Percentiles rank a stretch among this genome's conserved stretches.
Conservation (phyloP, 257 asterid species). For the Fraxinus pennsylvanica region DNA sequence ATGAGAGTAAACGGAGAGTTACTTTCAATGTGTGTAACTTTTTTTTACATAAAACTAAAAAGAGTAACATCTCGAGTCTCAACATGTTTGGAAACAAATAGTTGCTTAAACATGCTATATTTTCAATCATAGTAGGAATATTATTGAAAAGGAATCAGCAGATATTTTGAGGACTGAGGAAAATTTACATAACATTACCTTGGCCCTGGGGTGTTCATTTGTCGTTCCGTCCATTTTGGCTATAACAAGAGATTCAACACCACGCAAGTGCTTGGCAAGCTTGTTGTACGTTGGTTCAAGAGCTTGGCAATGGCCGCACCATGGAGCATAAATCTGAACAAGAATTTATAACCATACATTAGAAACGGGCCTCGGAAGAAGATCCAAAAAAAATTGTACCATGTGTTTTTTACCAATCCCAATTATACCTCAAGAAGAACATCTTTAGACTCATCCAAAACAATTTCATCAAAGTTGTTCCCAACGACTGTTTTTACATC, state of each 20-base stretch:
- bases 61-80: no score
- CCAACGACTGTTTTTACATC: slow-evolving; percentile 83
- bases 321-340: slow-evolving; percentile 83
- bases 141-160: not conserved
- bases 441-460: slow-evolving; percentile 89
- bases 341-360: not conserved
- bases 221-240: slow-evolving; percentile 98
- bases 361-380: slow-evolving; percentile 13
- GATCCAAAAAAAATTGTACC: not conserved
- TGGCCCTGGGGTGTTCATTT: slow-evolving; percentile 82
- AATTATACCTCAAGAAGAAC: slow-evolving; percentile 86
- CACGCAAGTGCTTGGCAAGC: slow-evolving; percentile 80
- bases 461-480: slow-evolving; percentile 57
- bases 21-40: no score
- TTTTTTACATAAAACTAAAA: no score
- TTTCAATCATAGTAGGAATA: no score
- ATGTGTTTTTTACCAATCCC: slow-evolving; percentile 1
- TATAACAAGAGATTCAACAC: slow-evolving; percentile 67
- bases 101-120: not conserved
- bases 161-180: not conserved
- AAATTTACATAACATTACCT: slow-evolving; percentile 45
- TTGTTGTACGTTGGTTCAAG: slow-evolving; percentile 90
- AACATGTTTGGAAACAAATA: not conserved
- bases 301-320: slow-evolving; percentile 97
- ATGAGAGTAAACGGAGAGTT: no score